A percentile compares a stretch with the other conserved stretches of the same genome.
These are phyloP conservation scores for Saccharum hybrid DNA, from an alignment of 202 grass and related monocot species.

Conservation along the genomic window DNA sequence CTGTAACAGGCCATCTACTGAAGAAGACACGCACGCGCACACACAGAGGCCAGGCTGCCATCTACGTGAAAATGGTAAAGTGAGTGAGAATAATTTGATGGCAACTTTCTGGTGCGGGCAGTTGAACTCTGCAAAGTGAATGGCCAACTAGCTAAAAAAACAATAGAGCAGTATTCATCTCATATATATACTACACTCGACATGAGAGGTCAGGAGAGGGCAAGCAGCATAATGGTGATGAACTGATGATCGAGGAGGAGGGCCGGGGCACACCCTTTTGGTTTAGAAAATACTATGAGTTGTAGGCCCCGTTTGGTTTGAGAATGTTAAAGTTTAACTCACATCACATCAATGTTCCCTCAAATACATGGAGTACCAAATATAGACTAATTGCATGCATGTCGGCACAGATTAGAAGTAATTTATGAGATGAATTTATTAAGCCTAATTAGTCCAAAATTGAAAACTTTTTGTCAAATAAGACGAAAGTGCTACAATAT, in stretches of 20 bases:
- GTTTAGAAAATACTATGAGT: constrained; percentile 38
- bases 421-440: too few relatives aligned
- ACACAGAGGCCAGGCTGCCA: background rate
- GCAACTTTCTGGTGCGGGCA: constrained; percentile 48
- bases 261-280: constrained; percentile 18
- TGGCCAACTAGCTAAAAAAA: background rate
- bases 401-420: too few relatives aligned
- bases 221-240: constrained; percentile 38
- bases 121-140: constrained; percentile 40
- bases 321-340: too few relatives aligned
- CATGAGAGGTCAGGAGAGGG: constrained; percentile 23
- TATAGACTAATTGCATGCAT: too few relatives aligned
- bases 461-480: too few relatives aligned
- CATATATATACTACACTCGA: background rate
- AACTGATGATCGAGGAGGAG: constrained; percentile 17
- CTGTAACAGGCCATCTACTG: background rate
- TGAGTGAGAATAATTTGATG: constrained; percentile 46
- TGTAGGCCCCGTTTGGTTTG: too few relatives aligned
- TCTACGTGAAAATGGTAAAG: constrained; percentile 26
- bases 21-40: constrained; percentile 1
- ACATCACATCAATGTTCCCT: too few relatives aligned
- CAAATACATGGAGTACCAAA: too few relatives aligned
- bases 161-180: background rate
- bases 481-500: too few relatives aligned
- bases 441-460: too few relatives aligned